Evolutionary conservation across 805 yeast species (phyloP).

Genomic region (Saturnispora bothae): DNA sequence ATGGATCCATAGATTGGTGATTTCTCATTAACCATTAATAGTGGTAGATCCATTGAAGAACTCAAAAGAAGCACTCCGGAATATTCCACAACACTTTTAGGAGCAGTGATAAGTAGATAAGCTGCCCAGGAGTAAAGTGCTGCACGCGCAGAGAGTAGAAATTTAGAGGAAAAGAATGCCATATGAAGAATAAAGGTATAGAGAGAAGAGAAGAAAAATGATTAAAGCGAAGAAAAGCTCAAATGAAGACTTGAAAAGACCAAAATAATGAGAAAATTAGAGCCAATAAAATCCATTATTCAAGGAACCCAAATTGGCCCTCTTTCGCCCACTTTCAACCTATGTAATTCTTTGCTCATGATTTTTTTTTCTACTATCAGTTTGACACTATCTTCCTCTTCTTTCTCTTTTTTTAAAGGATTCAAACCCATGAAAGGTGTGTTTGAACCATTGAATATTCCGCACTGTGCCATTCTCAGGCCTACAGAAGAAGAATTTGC

Average conservation of each 20-base stretch:
- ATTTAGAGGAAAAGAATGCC: slow-evolving; percentile 23
- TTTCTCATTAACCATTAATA: slow-evolving; percentile 23
- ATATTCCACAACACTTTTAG: slow-evolving; percentile 22
- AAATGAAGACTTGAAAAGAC: background rate
- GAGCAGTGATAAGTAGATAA: slow-evolving; percentile 18
- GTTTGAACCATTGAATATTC: background rate
- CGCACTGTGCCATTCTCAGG: slow-evolving; percentile 6
- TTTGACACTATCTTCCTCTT: too few relatives aligned
- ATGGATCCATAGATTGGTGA: slow-evolving; percentile 35
- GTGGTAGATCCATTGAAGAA: slow-evolving; percentile 26
- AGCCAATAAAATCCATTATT: too few relatives aligned
- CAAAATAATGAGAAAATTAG: background rate
- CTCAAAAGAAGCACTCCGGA: slow-evolving; percentile 21
- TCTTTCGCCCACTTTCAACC: too few relatives aligned
- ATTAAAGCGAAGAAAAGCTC: background rate
- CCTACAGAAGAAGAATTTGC: slow-evolving; percentile 37
- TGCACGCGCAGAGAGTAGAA: slow-evolving; percentile 17
- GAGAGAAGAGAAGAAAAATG: background rate
- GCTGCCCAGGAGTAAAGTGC: slow-evolving; percentile 16
- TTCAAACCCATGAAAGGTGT: background rate
- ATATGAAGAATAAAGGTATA: slow-evolving; percentile 10
- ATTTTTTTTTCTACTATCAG: too few relatives aligned
- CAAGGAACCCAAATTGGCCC: too few relatives aligned
- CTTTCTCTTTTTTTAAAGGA: background rate
- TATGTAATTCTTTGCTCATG: too few relatives aligned